These are phyloP conservation scores for Populus tremula DNA, from an alignment of 345 rosid genomes.

Conservation along the genomic window DNA sequence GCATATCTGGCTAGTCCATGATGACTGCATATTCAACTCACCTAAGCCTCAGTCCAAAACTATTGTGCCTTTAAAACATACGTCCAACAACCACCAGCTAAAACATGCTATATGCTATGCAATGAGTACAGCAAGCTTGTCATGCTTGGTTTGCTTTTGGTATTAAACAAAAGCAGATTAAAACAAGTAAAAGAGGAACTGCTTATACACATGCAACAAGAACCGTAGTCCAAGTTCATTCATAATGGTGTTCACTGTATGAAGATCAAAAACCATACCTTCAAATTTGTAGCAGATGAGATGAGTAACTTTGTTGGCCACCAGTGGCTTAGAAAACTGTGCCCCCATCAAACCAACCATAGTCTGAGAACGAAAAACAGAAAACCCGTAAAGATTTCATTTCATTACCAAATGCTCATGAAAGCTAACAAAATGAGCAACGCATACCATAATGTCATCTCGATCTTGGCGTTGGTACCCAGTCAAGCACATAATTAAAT, in stretches of 20 bases:
- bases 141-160: not conserved
- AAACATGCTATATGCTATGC: not conserved
- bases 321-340: constrained; percentile 82
- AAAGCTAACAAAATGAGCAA: constrained; percentile 3
- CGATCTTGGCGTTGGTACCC: constrained; percentile 91
- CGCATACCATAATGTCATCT: constrained; percentile 80
- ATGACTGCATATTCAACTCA: not conserved
- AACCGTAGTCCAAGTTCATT: not conserved
- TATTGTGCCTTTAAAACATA: not conserved
- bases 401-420: not conserved
- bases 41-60: not conserved
- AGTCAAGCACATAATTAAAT: constrained; percentile 71
- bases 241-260: not conserved
- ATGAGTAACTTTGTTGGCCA: constrained; percentile 85
- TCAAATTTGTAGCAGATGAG: constrained; percentile 94
- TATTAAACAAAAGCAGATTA: not conserved
- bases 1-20: not conserved
- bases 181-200: not conserved
- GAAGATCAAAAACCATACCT: constrained; percentile 43
- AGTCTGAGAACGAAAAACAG: constrained; percentile 39
- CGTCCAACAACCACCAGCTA: not conserved
- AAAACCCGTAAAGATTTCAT: constrained; percentile 3
- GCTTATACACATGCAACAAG: not conserved
- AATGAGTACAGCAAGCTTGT: not conserved
- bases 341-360: constrained; percentile 96